Base-by-base conservation (phyloP, 2,329 filamentous ascomycete species). In the Trematosphaeria pertusa region DNA sequence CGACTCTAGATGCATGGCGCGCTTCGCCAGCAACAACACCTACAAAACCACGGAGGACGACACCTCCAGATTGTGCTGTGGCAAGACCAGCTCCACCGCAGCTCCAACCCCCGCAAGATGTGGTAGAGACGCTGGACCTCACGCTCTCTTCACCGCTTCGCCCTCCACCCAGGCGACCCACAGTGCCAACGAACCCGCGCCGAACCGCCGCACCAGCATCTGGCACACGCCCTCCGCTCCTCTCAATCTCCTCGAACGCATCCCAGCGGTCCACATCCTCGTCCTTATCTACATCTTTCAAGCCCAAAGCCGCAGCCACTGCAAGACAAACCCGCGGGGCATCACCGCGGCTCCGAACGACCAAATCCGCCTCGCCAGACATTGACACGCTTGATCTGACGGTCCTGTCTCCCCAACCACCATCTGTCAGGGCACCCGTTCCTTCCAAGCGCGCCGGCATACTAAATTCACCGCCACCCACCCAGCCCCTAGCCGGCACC, bases 1-100 rank as follows among this genome's bases (percentile, higher is more conserved):
- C 63, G 5, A 71, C 65, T 3, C 38, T 71, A 10, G 68, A 71
- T 48, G 40, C 52, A 38, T 69, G 65, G 67, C 45, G 58, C 44
- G 56, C 50, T 12, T 64, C 64, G 17, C 42, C 47, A 10, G 17
- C 37, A 5, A 48, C 47, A 11, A 64, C 63, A 19, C 65, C 66
- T 1, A 64, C 56, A 4, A 65, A 61, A 24, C 11, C 46, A 24
- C 47, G 52, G 7, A 41, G 35, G 7, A 41, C 39, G 1, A 46
- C 42, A 1, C 43, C 37, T 34, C 32, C 44, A 2, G 18, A 49
- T 9, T 37, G 49, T 30, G 37, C 47, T 21, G 40, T 43, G 11
- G 57, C 58, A 14, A 42, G 59, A 30, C 58, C 50, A 36, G 46
- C 54, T 28, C 51, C 57, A 32, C 33, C 49, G 18, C 43, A 46